Conservation (phyloP, 2,329 filamentous ascomycete genomes). For the Scytalidium sp. region DNA sequence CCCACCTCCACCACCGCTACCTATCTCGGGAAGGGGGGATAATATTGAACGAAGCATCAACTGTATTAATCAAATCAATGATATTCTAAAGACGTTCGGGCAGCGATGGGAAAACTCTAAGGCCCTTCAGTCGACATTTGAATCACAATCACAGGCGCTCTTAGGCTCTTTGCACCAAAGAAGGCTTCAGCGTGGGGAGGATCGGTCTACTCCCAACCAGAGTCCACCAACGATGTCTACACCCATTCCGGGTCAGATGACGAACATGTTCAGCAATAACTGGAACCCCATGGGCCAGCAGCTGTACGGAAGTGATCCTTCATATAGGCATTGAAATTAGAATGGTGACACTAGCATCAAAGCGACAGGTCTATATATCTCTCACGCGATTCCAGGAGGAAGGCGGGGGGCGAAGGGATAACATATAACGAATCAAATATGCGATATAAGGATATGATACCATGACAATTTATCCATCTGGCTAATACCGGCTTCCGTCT, state of each 20-base stretch:
- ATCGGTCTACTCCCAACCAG: constrained; percentile 16
- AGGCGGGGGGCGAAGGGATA: too few species aligned
- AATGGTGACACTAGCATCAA: background rate
- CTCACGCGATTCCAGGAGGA: too few species aligned
- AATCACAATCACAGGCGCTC: constrained; percentile 29
- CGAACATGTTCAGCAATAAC: background rate
- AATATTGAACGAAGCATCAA: constrained; percentile 54
- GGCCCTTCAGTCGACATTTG: constrained; percentile 51
- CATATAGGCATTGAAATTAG: background rate
- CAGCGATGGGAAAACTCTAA: constrained; percentile 57
- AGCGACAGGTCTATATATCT: constrained; percentile 29
- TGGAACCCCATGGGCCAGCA: constrained; percentile 4
- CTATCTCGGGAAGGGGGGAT: constrained; percentile 38
- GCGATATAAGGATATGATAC: too few species aligned
- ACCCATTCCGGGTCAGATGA: background rate
- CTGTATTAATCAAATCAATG: constrained; percentile 51
- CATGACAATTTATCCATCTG: too few species aligned
- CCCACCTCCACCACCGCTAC: constrained; percentile 50
- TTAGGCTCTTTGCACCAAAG: constrained; percentile 38
- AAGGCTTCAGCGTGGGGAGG: constrained; percentile 29
- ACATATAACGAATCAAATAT: too few species aligned
- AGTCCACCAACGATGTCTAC: constrained; percentile 10
- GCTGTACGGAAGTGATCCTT: background rate
- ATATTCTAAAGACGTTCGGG: constrained; percentile 54
- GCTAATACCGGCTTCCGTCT: background rate